Conservation (phyloP, 1,284 basidiomycete species). For the Malassezia psittaci region DNA sequence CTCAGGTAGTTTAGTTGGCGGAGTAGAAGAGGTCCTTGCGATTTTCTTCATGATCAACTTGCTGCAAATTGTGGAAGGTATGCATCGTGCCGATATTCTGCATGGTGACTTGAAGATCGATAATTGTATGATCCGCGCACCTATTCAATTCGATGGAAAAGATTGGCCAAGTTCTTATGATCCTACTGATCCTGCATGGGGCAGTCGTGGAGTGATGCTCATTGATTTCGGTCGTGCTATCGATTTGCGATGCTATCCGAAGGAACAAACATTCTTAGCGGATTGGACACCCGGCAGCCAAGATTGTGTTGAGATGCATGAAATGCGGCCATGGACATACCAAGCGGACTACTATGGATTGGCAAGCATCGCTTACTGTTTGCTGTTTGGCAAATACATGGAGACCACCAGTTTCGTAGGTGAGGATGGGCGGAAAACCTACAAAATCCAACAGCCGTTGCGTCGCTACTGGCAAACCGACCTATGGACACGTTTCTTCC, state of each 20-base stretch:
- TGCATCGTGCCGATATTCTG: conserved; percentile 74
- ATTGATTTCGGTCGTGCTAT: conserved; percentile 95
- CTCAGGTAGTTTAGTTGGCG: conserved; percentile 51
- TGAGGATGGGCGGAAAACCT: conserved; percentile 8
- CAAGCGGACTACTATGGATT: conserved; percentile 93
- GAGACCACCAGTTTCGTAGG: conserved; percentile 21
- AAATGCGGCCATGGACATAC: conserved; percentile 74
- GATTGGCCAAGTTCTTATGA: conserved; percentile 68
- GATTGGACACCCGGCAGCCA: conserved; percentile 66
- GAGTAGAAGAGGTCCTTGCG: conserved; percentile 80
- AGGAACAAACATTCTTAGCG: conserved; percentile 64
- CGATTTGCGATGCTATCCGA: conserved; percentile 66
- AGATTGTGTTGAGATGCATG: conserved; percentile 85
- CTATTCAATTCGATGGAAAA: conserved; percentile 60
- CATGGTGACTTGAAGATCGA: conserved; percentile 99
- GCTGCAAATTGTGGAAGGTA: conserved; percentile 66
- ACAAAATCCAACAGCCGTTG: conserved; percentile 56
- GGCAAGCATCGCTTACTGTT: conserved; percentile 81
- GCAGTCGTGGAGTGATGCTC: conserved; percentile 72
- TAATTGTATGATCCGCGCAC: conserved; percentile 81
- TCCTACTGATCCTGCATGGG: conserved; percentile 74
- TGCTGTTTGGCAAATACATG: conserved; percentile 88
- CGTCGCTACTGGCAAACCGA: conserved; percentile 93
- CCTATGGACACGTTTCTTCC: conserved; percentile 75
- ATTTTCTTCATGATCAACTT: conserved; percentile 92